Evolutionary conservation across 257 asterid genomes (phyloP), one percentile per base, ranked within the genome.

Genomic region (Penstemon eatonii): DNA sequence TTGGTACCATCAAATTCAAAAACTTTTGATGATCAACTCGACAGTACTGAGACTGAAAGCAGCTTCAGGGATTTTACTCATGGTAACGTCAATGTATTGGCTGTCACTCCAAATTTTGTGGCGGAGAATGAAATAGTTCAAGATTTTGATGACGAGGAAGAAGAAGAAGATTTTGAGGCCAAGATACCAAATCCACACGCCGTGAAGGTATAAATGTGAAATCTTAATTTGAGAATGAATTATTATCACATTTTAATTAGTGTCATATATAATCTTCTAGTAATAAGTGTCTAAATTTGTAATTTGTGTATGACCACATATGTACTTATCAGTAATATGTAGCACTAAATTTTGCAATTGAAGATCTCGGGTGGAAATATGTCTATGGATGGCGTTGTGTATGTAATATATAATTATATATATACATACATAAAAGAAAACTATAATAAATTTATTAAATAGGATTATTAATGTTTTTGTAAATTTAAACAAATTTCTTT

Each of bases 31-130:
- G 37, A 51, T 19, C 59, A 50, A 13, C 61, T 59, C 3, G 76
- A 47, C 18, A 15, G 18, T 67, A 74, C 0, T 44, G 10, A 3
- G 0, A 42, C 19, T 49, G 68, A 57, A 19, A 76, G 18, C 18
- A 15, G 68, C 67, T 60, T 69, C 38, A 73, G 33, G 36, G 71
- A 56, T 42, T 47, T 72, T 5, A 58, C 7, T 53, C 61, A 43
- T 39, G 47, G 0, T 62, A 70, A 63, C 47, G 43, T 73, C 15
- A 63, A 54, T 50, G 66, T 55, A 33, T 13, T 82, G 43, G 66
- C 73, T 3, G 67, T 76, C 10, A 18, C 79, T 65, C 86, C 86
- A 4, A 76, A 11, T 19, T 73, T 79, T 8, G 33, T 73, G 13
- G 58, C 80, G 0, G 67, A 45, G 1, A 7, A 33, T 3, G 74